Base-by-base conservation (phyloP, 441 rosid species). In the Syzygium syzygioides region DNA sequence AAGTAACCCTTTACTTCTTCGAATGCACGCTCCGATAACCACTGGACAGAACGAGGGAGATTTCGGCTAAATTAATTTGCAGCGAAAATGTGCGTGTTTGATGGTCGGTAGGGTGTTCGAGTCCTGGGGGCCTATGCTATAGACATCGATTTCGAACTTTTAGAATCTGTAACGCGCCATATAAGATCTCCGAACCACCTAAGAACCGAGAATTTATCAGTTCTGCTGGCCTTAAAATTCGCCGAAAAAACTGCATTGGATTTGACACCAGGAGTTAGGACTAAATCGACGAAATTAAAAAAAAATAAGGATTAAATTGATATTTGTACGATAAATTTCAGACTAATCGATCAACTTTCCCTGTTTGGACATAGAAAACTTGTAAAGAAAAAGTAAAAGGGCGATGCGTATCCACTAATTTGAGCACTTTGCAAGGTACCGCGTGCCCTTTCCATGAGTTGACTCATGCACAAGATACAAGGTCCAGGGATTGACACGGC, bases 401-500 rank as follows among this genome's bases (percentile, higher is more conserved):
- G 48, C 48, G 1, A 45, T 45, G 9, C 48, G 4, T 37, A 37
- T 37, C 28, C 3, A 71, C 26, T 71, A 5, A 37, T 71, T 37
- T 2, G 1, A 19, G 37, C 2, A 20, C 9, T 37, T 37, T 11
- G 12, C 3, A 20, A 71, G 17, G 15, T 37, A 5, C 1, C 0
- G 1, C 7, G 1, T 11, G 11, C 6, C n/a, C 0, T 71, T 37
- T 34, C 5, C 0, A 71, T 0, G 8, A 5, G 80, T 34, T 2
- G 34, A 4, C 4, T 68, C 1, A 14, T 11, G 12, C 3, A 34
- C 37, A 1, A 1, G 12, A 19, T 20, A 19, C 25, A 19, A 10
- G 15, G 1, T 8, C 3, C 5, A 19, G 11, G 8, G 45, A 37
- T 10, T 0, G 28, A 71, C 0, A 20, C 6, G 28, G 37, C 83